Evolutionary conservation across 2,329 filamentous ascomycete genomes (phyloP).

Genomic region (Epichloe gansuensis): DNA sequence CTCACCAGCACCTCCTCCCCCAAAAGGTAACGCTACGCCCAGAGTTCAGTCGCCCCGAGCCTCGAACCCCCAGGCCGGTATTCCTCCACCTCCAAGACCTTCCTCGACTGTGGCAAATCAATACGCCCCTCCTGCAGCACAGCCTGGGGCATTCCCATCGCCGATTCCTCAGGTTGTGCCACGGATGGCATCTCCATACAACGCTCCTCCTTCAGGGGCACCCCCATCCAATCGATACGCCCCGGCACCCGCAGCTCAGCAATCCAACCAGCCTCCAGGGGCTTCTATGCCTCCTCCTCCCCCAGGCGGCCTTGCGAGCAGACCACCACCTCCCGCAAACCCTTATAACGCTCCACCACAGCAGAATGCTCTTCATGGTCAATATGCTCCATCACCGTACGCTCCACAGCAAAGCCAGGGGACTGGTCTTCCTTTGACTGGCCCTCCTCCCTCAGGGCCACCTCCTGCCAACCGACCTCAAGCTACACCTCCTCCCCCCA

Average conservation of each 20-base stretch:
- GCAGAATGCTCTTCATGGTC: conserved; percentile 25
- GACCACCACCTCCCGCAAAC: conserved; percentile 31
- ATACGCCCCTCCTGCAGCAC: conserved; percentile 41
- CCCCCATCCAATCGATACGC: conserved; percentile 68
- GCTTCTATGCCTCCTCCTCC: conserved; percentile 27
- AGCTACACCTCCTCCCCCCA: conserved; percentile 33
- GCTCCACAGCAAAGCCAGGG: conserved; percentile 31
- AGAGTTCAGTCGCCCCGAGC: conserved; percentile 61
- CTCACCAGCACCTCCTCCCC: conserved; percentile 67
- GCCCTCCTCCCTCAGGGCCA: conserved; percentile 24
- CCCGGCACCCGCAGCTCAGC: conserved; percentile 47
- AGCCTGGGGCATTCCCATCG: conserved; percentile 50
- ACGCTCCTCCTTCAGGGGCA: conserved; percentile 56
- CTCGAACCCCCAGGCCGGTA: conserved; percentile 33
- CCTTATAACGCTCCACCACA: conserved; percentile 33
- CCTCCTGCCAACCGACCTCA: conserved; percentile 21
- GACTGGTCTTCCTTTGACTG: conserved; percentile 18
- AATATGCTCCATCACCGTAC: conserved; percentile 21
- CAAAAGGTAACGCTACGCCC: conserved; percentile 61
- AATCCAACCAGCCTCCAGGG: conserved; percentile 29
- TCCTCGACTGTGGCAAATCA: conserved; percentile 50
- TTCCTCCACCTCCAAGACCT: conserved; percentile 44
- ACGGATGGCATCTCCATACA: conserved; percentile 75
- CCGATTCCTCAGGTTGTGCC: conserved; percentile 47
- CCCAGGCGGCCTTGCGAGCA: conserved; percentile 21